Conservation (phyloP, 495 filamentous ascomycete species). For the Aspergillus hancockii region DNA sequence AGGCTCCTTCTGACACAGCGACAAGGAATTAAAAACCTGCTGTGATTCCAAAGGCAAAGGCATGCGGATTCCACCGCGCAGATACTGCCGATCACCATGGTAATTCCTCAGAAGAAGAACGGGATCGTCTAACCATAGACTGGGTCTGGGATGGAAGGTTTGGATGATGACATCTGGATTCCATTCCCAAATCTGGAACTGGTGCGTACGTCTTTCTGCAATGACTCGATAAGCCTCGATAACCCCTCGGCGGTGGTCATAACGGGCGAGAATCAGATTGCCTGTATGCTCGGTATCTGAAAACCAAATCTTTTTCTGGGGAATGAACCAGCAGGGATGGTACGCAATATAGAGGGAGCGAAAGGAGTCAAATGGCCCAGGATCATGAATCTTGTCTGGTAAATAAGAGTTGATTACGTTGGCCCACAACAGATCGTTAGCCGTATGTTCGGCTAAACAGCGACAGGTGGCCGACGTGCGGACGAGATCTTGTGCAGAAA, state of each 20-base stretch:
- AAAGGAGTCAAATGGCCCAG: constrained; percentile 61
- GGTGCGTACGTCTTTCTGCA: constrained; percentile 54
- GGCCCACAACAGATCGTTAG: constrained; percentile 64
- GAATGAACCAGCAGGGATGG: constrained; percentile 82
- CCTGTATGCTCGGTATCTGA: constrained; percentile 69
- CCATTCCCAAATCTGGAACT: constrained; percentile 61
- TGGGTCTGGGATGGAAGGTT: constrained; percentile 66
- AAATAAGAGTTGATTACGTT: constrained; percentile 61
- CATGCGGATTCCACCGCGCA: constrained; percentile 51
- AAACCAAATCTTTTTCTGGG: constrained; percentile 82
- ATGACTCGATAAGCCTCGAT: constrained; percentile 83
- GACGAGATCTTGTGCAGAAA: constrained; percentile 58
- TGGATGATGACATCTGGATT: constrained; percentile 73
- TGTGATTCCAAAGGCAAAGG: constrained; percentile 49
- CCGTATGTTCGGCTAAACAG: constrained; percentile 49
- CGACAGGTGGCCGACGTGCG: constrained; percentile 57
- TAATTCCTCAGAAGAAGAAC: constrained; percentile 59
- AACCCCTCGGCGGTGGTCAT: constrained; percentile 66
- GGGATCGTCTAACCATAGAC: constrained; percentile 70
- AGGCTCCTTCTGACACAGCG: constrained; percentile 42
- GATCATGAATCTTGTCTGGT: constrained; percentile 45
- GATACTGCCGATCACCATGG: constrained; percentile 24
- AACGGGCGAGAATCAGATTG: constrained; percentile 70
- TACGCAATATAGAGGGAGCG: constrained; percentile 71
- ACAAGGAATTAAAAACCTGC: constrained; percentile 50